Base-by-base conservation (phyloP, 2,329 filamentous ascomycete genomes). In the Neofusicoccum cordaticola region DNA sequence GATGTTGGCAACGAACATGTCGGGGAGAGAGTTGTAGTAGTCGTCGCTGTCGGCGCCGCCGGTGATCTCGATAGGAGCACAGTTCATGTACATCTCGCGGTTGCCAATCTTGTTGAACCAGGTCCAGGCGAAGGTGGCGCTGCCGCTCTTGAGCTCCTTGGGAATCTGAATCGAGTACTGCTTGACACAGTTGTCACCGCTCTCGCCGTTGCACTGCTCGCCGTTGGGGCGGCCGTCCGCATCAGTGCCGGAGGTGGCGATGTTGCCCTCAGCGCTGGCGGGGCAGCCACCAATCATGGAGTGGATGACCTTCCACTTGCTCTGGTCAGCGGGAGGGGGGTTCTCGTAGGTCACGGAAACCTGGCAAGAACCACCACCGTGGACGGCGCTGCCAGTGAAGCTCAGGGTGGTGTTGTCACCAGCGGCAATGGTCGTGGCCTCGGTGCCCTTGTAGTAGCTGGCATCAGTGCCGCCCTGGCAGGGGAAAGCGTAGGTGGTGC, bases 81-180 rank as follows among this genome's bases (percentile, higher is more conserved):
- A 99, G 84, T 97, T 96, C 92, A 95, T 96, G 83, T 97, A 97
- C 93, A 97, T 96, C 75, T 98, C 95, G 0, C 93, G 89, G 81
- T 97, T 97, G 2, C 95, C 95, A 9, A 96, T 73, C 66, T 90
- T 90, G 78, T 98, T 98, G 78, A 96, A 87, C 95, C 95, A 98
- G 0, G 92, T 92, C 93, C 93, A 98, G 1, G 91, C 91, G 4
- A 97, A 79, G 0, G 88, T 90, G 42, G 90, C 93, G 44, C 91
- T 83, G 2, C 93, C 93, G 1, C 86, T 78, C 15, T 87, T 84
- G 53, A 96, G 83, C 12, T 88, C 85, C 0, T 83, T 73, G 0
- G 92, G 93, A 5, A 97, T 86, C 0, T 79, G 85, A 78, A 88
- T 94, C 47, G 85, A 80, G 75, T 92, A 93, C 0, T 78, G 81